Evolutionary conservation across 78 protist species (phyloP).

Genomic region (Dictyostelium firmibasis): DNA sequence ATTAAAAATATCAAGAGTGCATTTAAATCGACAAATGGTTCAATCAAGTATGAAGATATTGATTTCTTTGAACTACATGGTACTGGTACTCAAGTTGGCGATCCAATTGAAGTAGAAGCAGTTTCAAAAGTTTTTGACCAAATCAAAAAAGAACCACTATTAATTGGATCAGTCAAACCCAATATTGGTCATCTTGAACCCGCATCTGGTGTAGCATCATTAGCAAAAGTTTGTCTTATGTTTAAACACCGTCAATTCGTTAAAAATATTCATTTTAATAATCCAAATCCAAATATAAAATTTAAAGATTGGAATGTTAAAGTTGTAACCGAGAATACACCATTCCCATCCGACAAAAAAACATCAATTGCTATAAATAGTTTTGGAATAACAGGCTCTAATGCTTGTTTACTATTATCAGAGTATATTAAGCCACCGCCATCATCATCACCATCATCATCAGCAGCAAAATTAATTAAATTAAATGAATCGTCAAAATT

Average conservation of each 20-base stretch:
- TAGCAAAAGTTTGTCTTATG: slow-evolving; percentile 69
- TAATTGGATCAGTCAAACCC: slow-evolving; percentile 83
- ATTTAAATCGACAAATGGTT: background rate
- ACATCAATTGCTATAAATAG: slow-evolving; percentile 77
- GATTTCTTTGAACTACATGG: slow-evolving; percentile 89
- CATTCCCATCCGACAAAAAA: slow-evolving; percentile 9
- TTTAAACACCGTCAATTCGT: slow-evolving; percentile 30
- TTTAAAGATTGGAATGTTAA: slow-evolving; percentile 32
- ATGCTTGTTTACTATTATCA: slow-evolving; percentile 62
- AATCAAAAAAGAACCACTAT: background rate
- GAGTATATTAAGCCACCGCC: slow-evolving; percentile 10
- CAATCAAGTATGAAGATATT: background rate
- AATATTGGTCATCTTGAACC: slow-evolving; percentile 86
- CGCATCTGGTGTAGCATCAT: slow-evolving; percentile 65
- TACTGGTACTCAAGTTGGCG: slow-evolving; percentile 92
- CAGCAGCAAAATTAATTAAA: too few relatives aligned
- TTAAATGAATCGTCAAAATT: background rate
- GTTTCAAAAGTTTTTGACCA: slow-evolving; percentile 8
- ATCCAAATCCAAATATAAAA: slow-evolving; percentile 31
- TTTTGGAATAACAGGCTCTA: slow-evolving; percentile 91
- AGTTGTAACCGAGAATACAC: background rate
- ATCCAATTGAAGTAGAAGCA: background rate
- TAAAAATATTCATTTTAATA: slow-evolving; percentile 12
- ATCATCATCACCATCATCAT: too few relatives aligned
- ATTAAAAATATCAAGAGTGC: slow-evolving; percentile 53